A percentile compares a stretch with the other conserved stretches of the same genome.
Conservation (phyloP, 306 rosid genomes). For the Trichosanthes cucumerina region DNA sequence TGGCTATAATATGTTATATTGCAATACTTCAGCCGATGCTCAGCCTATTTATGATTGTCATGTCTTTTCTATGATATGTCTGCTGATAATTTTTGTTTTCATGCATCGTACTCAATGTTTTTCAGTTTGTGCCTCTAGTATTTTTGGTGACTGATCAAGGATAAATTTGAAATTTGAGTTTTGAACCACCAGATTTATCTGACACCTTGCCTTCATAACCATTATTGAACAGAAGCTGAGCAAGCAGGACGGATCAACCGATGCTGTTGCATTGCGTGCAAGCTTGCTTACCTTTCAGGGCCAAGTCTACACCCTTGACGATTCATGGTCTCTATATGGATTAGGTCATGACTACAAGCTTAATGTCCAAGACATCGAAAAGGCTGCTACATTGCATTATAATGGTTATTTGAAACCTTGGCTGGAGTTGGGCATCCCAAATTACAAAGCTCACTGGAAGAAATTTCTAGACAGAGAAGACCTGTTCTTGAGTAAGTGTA, state of each 20-base stretch:
- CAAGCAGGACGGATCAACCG: constrained; percentile 21
- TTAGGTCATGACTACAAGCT: constrained; percentile 66
- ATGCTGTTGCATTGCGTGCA: constrained; percentile 49
- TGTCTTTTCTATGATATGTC: neutral
- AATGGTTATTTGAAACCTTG: constrained; percentile 97
- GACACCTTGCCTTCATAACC: constrained; percentile 16
- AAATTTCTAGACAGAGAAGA: constrained; percentile 64
- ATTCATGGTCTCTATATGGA: constrained; percentile 63
- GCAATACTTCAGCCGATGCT: neutral
- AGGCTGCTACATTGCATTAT: constrained; percentile 69
- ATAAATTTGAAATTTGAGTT: neutral
- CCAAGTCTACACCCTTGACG: constrained; percentile 48
- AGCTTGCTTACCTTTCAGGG: constrained; percentile 73
- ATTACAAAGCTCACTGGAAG: constrained; percentile 71
- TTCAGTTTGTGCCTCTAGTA: neutral
- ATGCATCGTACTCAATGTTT: neutral
- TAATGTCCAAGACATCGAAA: constrained; percentile 29
- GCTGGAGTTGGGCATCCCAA: constrained; percentile 93
- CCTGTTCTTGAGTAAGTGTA: constrained; percentile 90
- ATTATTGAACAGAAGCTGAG: constrained; percentile 30
- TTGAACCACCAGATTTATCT: constrained; percentile 11
- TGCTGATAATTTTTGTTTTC: neutral
- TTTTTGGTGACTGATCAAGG: neutral
- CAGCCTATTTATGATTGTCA: neutral
- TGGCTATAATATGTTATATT: neutral